A percentile compares a stretch with the other conserved stretches of the same genome.
phyloP scores from a whole-genome alignment of 768 basidiomycete species.

The Phylloporus rhodoxanthus region DNA sequence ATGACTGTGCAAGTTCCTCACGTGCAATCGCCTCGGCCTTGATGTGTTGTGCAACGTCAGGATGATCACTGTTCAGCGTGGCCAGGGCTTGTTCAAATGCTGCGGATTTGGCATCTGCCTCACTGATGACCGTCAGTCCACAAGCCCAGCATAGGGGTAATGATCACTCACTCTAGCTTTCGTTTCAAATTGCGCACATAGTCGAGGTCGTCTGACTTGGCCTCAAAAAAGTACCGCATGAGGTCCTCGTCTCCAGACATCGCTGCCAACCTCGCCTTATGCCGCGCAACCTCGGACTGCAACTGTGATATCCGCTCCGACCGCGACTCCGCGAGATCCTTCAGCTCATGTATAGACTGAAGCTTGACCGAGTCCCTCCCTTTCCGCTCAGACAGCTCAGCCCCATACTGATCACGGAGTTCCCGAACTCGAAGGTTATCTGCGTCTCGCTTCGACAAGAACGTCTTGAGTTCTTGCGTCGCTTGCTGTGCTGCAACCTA shows the following conservation, averaged over 20 bases:
- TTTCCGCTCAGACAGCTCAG: constrained; percentile 65
- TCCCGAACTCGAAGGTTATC: constrained; percentile 68
- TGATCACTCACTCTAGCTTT: constrained; percentile 46
- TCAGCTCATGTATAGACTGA: constrained; percentile 58
- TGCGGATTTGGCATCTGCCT: constrained; percentile 43
- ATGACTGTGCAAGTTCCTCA: constrained; percentile 41
- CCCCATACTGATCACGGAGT: constrained; percentile 58
- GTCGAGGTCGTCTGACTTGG: constrained; percentile 44
- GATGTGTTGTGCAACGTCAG: constrained; percentile 48
- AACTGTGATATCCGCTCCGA: constrained; percentile 69
- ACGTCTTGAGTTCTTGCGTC: constrained; percentile 57
- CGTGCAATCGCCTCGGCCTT: constrained; percentile 46
- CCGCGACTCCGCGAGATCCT: constrained; percentile 58
- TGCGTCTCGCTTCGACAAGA: constrained; percentile 57
- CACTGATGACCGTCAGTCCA: constrained; percentile 35
- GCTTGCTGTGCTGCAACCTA: constrained; percentile 42
- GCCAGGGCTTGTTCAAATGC: constrained; percentile 50
- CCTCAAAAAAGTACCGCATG: constrained; percentile 61
- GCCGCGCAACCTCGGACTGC: constrained; percentile 64
- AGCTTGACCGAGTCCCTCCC: constrained; percentile 55
- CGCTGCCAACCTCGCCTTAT: constrained; percentile 75
- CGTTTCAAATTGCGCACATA: constrained; percentile 51
- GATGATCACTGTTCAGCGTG: constrained; percentile 41
- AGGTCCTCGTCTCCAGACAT: constrained; percentile 64
- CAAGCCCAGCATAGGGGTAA: neutral